These are phyloP conservation scores for Citrus trifoliata DNA, from an alignment of 345 rosid genomes.

Conservation along the genomic window DNA sequence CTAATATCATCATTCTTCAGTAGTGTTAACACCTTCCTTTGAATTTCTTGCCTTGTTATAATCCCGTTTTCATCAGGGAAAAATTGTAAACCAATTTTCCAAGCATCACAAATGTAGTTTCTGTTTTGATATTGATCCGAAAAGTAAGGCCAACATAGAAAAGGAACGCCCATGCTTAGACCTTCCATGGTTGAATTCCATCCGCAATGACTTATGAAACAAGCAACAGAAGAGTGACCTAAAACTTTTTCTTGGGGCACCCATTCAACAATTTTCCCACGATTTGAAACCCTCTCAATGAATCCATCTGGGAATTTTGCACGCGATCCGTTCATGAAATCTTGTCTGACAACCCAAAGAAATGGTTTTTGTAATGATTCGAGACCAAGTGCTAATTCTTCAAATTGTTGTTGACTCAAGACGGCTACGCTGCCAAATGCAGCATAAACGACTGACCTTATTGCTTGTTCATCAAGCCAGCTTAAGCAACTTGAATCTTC, in stretches of 20 bases:
- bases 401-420: conserved; percentile 24
- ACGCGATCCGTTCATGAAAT: not conserved
- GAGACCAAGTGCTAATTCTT: conserved; percentile 37
- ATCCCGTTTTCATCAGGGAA: conserved; percentile 23
- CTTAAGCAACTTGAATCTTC: conserved; percentile 28
- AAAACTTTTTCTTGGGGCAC: conserved; percentile 31
- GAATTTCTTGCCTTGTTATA: conserved; percentile 24
- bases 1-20: conserved; percentile 9
- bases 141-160: conserved; percentile 39
- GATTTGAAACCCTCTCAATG: conserved; percentile 5
- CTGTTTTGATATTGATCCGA: conserved; percentile 31
- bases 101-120: conserved; percentile 23
- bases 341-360: conserved; percentile 28
- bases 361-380: conserved; percentile 24
- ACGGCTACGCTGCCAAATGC: conserved; percentile 39
- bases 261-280: conserved; percentile 29
- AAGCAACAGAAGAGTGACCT: conserved; percentile 21
- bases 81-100: conserved; percentile 26
- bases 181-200: conserved; percentile 39
- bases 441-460: conserved; percentile 36
- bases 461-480: conserved; percentile 43
- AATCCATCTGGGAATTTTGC: conserved; percentile 21
- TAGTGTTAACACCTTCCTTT: conserved; percentile 17
- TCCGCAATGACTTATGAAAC: conserved; percentile 36
- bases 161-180: conserved; percentile 27